These are phyloP conservation scores for Westerdykella ornata DNA, from an alignment of 2,329 filamentous ascomycete genomes.

Conservation along the genomic window DNA sequence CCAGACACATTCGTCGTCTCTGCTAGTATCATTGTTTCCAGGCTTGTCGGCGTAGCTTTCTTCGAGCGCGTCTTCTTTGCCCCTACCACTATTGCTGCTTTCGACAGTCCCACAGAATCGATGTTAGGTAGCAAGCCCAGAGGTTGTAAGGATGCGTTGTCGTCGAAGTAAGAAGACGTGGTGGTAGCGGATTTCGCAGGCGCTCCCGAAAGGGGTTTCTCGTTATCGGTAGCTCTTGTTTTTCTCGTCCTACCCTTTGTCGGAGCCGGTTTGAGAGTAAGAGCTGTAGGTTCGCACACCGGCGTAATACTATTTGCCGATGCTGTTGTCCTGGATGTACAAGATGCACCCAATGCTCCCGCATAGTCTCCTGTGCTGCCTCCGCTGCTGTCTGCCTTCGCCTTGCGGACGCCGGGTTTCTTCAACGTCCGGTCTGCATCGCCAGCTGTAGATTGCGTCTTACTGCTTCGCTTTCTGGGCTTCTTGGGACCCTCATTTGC, in stretches of 20 bases:
- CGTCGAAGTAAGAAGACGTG: slow-evolving; percentile 18
- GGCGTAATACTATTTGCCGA: no score
- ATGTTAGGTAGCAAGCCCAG: not conserved
- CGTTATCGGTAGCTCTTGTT: no score
- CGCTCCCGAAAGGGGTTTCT: no score
- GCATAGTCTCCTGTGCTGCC: not conserved
- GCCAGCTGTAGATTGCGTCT: slow-evolving; percentile 4
- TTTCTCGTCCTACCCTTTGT: no score
- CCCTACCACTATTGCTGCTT: slow-evolving; percentile 19
- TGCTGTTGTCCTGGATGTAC: no score
- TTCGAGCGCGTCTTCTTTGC: slow-evolving; percentile 28
- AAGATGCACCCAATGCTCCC: no score
- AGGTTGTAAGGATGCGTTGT: slow-evolving; percentile 2
- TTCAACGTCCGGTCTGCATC: slow-evolving; percentile 14
- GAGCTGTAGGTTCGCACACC: no score
- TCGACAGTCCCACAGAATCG: slow-evolving; percentile 8
- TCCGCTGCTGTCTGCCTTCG: slow-evolving; percentile 11
- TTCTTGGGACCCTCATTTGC: slow-evolving; percentile 8
- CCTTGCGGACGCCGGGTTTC: slow-evolving; percentile 22
- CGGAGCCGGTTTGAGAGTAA: no score
- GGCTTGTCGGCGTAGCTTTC: slow-evolving; percentile 16
- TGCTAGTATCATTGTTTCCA: slow-evolving; percentile 15
- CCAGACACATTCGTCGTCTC: slow-evolving; percentile 20
- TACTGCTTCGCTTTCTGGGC: slow-evolving; percentile 12
- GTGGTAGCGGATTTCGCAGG: slow-evolving; percentile 2